These are phyloP conservation scores for Salisapilia sapeloensis DNA, from an alignment of 352 stramenopile species.

Conservation along the genomic window DNA sequence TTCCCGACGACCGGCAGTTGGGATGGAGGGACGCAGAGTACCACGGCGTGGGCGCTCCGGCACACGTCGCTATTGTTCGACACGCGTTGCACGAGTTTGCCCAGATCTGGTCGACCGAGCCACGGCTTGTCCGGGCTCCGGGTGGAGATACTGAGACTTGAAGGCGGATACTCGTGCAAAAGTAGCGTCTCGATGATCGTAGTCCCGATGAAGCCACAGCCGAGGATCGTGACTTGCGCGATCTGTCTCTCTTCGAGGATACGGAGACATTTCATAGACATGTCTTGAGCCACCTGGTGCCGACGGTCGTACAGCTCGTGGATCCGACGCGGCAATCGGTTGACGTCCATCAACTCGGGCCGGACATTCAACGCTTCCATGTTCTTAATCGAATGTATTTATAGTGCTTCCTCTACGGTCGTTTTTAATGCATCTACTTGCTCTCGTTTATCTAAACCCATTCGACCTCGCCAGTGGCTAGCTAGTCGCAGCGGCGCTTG, in stretches of 20 bases:
- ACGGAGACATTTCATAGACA: too few relatives aligned
- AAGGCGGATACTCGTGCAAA: slow-evolving; percentile 12
- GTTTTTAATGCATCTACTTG: slow-evolving; percentile 31
- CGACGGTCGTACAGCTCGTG: too few relatives aligned
- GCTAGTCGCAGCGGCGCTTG: slow-evolving; percentile 21
- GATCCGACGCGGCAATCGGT: too few relatives aligned
- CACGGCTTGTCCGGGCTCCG: slow-evolving; percentile 32
- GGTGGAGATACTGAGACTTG: slow-evolving; percentile 25
- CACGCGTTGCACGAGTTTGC: slow-evolving; percentile 19
- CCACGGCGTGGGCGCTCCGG: too few relatives aligned
- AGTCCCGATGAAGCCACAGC: slow-evolving; percentile 28
- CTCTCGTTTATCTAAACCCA: slow-evolving; percentile 24
- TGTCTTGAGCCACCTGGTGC: too few relatives aligned
- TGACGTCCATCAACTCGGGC: too few relatives aligned
- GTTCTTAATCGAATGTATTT: too few relatives aligned
- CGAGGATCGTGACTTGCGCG: slow-evolving; percentile 26
- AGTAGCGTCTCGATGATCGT: slow-evolving; percentile 30
- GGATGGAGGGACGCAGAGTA: slow-evolving; percentile 44
- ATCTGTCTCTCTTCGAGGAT: too few relatives aligned
- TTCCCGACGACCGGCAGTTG: slow-evolving; percentile 54
- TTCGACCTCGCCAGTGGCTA: slow-evolving; percentile 46
- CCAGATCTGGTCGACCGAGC: slow-evolving; percentile 6
- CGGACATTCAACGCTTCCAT: too few relatives aligned
- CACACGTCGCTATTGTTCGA: slow-evolving; percentile 30
- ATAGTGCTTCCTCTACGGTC: too few relatives aligned